Base-by-base conservation (phyloP, 768 basidiomycete genomes). In the Xerocomellus amylosporus region DNA sequence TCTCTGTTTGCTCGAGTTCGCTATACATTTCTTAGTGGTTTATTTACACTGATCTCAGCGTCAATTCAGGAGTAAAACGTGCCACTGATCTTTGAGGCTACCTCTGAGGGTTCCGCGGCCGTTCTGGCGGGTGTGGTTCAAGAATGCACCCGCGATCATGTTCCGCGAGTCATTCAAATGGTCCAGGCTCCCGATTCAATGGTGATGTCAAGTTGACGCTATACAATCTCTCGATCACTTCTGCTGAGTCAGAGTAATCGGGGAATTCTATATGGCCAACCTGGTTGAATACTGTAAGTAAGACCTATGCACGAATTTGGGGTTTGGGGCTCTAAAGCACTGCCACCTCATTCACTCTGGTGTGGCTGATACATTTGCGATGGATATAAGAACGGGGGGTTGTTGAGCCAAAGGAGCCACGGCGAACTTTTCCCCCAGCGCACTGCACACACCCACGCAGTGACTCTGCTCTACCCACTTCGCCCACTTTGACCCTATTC, bases 281-380 rank as follows among this genome's bases (percentile, higher is more conserved):
- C 12, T 38, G 14, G 4, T 12, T 20, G 33, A 48, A 22, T 52
- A n/a, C 24, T 24, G 24, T 24, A 9, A 28, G 2, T 19, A 19
- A 30, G 30, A 30, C 30, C 9, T 30, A 30, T 10, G 30, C 9
- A 30, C 9, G 30, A 30, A 10, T 30, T 30, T 10, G 10, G 30
- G 30, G 30, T 30, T 30, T 10, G 30, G 30, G 10, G 30, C 30
- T 30, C 30, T 7, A 10, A 10, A 2, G 30, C 10, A 9, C 30
- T 30, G 30, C 28, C 28, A 31, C 9, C 31, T 13, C 36, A 33
- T 48, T 56, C 37, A 49, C 1, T 31, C 33, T 8, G 14, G 1
- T 28, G 58, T 59, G 51, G 58, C 58, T 58, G 17, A 63, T 59
- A 43, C 0, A 54, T 26, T 63, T 30, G 13, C 22, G 40, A 59